Evolutionary conservation across 2,329 filamentous ascomycete species (phyloP), one percentile per base, ranked within the genome.

Genomic region (Penicillium sp.): DNA sequence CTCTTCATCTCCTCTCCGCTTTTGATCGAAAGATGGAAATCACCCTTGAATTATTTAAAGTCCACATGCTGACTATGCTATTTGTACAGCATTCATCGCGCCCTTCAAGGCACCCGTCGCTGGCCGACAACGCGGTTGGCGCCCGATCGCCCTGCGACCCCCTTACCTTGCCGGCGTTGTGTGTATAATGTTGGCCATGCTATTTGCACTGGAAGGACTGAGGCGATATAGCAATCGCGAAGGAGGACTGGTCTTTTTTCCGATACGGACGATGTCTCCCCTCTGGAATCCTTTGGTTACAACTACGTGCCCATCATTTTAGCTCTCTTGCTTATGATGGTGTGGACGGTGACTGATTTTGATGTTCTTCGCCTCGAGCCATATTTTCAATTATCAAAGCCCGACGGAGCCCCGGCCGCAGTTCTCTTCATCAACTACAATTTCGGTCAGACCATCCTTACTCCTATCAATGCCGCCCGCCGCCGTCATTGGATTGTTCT

Each of bases 291-390:
- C 1, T 70, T 72, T 47, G 60, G 59, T 41, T 72, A 70, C 53
- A 71, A 72, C 42, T 71, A 72, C 72, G 69, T 66, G 56, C 76
- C 52, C 64, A 74, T 78, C 31, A 70, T 79, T 31, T 54, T 74
- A 15, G 72, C 77, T 12, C 70, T 79, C 16, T 65, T 73, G 6
- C 76, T 79, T 28, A 72, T 76, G 38, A 74, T 76, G 18, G 58
- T 77, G 1, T 79, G 77, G 77, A 74, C 77, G 43, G 74, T 79
- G 51, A 70, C 76, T 12, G 77, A 79, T 50, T 79, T 75, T 47
- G 77, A 79, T 53, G 76, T 79, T 18, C 74, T 79, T 47, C 76
- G 77, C 6, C 61, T 79, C 16, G 77, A 79, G 44, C 76, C 77
- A 2, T 79, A 74, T 53, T 79, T 79, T 44, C 77, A 72, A 47